Evolutionary conservation across 139 green algal species (phyloP).

Genomic region (Trebouxia sp.): DNA sequence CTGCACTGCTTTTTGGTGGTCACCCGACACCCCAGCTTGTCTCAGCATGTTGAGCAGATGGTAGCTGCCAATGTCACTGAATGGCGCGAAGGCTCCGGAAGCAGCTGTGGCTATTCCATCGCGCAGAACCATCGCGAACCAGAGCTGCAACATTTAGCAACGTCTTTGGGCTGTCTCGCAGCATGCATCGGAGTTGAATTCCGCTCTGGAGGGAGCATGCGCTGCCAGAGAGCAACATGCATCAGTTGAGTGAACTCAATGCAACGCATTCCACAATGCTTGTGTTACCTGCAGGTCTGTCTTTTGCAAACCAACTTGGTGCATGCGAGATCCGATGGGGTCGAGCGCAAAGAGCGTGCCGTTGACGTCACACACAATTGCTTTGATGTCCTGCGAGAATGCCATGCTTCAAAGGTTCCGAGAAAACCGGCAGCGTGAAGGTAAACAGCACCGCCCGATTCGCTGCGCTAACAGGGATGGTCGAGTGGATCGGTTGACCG

Average conservation of each 20-base stretch:
- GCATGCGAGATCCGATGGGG: constrained; percentile 14
- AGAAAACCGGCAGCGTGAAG: too few species aligned
- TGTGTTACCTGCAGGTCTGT: constrained; percentile 8
- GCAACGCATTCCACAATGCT: neutral
- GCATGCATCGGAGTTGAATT: too few species aligned
- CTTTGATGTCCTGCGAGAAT: neutral
- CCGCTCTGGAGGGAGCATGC: too few species aligned
- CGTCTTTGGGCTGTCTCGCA: neutral
- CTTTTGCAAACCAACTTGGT: neutral
- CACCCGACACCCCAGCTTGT: neutral
- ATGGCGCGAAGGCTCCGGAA: constrained; percentile 7
- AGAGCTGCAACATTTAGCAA: constrained; percentile 24
- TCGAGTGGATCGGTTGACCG: too few species aligned
- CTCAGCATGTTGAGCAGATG: constrained; percentile 29
- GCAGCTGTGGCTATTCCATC: constrained; percentile 25
- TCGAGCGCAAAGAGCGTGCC: constrained; percentile 7
- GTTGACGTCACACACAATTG: constrained; percentile 19
- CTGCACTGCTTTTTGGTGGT: constrained; percentile 10
- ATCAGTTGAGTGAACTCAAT: neutral
- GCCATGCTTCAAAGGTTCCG: too few species aligned
- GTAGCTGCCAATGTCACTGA: constrained; percentile 26
- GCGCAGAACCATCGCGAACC: constrained; percentile 30
- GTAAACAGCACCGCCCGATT: too few species aligned
- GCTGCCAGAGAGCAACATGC: too few species aligned
- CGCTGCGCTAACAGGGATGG: too few species aligned